These are phyloP conservation scores for Neurospora sp. DNA, from an alignment of 495 filamentous ascomycete genomes.

Conservation along the genomic window DNA sequence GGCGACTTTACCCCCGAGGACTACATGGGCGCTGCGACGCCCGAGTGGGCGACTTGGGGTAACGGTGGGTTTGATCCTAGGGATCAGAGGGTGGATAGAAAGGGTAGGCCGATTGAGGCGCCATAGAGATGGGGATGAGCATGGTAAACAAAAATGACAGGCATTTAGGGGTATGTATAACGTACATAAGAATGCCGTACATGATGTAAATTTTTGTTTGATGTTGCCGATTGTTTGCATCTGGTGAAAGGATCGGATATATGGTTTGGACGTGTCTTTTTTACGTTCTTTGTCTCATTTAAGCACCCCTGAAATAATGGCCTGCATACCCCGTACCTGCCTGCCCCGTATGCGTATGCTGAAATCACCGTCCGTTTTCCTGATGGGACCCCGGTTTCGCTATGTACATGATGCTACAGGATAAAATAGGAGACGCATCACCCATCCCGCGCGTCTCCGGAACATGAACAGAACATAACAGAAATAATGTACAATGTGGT, in stretches of 20 bases:
- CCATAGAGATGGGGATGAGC: conserved; percentile 4
- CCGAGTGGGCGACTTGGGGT: conserved; percentile 92
- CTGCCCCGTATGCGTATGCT: background rate
- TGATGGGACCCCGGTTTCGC: background rate
- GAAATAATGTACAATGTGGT: background rate
- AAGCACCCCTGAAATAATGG: background rate
- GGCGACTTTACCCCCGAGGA: conserved; percentile 77
- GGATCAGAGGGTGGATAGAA: conserved; percentile 74
- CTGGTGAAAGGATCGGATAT: background rate
- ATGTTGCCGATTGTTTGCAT: background rate
- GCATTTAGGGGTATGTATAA: background rate
- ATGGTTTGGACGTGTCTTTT: background rate
- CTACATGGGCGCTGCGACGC: conserved; percentile 73
- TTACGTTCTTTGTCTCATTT: background rate
- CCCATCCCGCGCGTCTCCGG: background rate
- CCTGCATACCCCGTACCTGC: background rate
- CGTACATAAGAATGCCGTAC: background rate
- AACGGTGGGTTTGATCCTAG: conserved; percentile 87
- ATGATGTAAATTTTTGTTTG: background rate
- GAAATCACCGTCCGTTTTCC: background rate
- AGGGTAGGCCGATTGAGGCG: conserved; percentile 46
- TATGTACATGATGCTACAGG: background rate
- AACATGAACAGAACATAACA: background rate
- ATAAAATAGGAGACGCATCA: background rate
- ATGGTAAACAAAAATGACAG: background rate